Percentiles rank a stretch among this genome's conserved stretches.
Evolutionary conservation across 2,329 filamentous ascomycete species (phyloP).

Genomic region (Didymella arachidicola): DNA sequence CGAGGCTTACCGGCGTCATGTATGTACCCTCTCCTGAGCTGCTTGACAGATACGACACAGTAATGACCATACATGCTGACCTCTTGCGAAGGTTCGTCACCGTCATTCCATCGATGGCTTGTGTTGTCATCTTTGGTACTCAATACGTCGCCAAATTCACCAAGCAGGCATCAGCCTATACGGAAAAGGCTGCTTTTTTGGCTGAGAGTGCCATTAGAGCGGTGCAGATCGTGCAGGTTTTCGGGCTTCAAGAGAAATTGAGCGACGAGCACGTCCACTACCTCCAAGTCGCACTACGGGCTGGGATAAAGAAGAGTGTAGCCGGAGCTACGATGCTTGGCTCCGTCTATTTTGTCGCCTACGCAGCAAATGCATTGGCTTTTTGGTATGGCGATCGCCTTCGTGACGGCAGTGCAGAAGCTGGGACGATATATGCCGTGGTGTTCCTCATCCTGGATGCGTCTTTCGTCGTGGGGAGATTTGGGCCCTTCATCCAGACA

Average conservation of each 20-base stretch:
- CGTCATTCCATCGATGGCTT: slow-evolving; percentile 59
- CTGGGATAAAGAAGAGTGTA: slow-evolving; percentile 53
- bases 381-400: slow-evolving; percentile 55
- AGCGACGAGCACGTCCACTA: slow-evolving; percentile 49
- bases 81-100: slow-evolving; percentile 44
- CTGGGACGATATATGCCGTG: slow-evolving; percentile 67
- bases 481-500: slow-evolving; percentile 68
- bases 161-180: slow-evolving; percentile 48
- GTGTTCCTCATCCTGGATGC: slow-evolving; percentile 71
- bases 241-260: slow-evolving; percentile 53
- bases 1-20: slow-evolving; percentile 54
- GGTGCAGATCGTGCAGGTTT: slow-evolving; percentile 59
- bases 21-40: slow-evolving; percentile 19
- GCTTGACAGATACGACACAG: too few species aligned
- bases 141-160: slow-evolving; percentile 52
- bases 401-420: slow-evolving; percentile 43
- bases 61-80: slow-evolving; percentile 1
- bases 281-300: slow-evolving; percentile 45
- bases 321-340: slow-evolving; percentile 54
- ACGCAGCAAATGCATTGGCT: slow-evolving; percentile 56
- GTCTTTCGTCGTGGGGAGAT: slow-evolving; percentile 68
- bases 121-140: slow-evolving; percentile 55
- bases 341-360: slow-evolving; percentile 55
- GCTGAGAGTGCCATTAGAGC: slow-evolving; percentile 57
- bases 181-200: slow-evolving; percentile 54